Evolutionary conservation across 1,284 basidiomycete genomes (phyloP), one percentile per base, ranked within the genome.

Genomic region (Caloboletus inedulis): DNA sequence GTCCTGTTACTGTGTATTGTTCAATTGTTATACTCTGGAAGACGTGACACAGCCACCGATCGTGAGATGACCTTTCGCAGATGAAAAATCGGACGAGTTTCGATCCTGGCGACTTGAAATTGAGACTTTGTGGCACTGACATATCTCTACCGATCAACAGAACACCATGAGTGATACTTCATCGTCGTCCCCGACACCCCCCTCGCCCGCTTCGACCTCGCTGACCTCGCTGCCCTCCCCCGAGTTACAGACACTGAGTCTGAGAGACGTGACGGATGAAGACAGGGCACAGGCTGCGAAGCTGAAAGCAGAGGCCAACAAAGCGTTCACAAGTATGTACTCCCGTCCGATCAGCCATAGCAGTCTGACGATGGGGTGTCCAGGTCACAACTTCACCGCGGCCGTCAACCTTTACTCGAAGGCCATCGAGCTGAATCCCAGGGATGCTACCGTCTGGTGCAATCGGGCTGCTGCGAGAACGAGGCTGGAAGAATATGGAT

Each of bases 251-350:
- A 72, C 74, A 5, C 69, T 86, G 21, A 74, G 65, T 23, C 60
- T 84, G 18, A 70, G 71, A 54, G 78, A 81, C 55, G 76, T 91
- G 50, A 82, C 89, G 1, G 85, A 89, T 42, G 78, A 84, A 56
- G 87, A 90, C 58, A 82, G 75, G 63, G 77, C 76, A 35, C 77
- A 82, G 62, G 90, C 92, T 5, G 71, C 79, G 8, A 77, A 77
- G 61, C 68, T 95, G 53, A 98, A 97, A 72, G 79, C 76, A 8
- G 78, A 88, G 59, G 94, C 94, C 12, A 97, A 97, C 74, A 85
- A 87, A 63, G 89, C 91, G 4, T 98, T 96, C 67, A 74, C 75
- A 30, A 74, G 91, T 91, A 71, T 14, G 66, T 49, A 14, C n/a
- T 31, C 21, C 21, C 5, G 8, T 47, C 23, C 21, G 46, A 56